Evolutionary conservation across 2,329 filamentous ascomycete species (phyloP).

Genomic region (Onygenales sp.): DNA sequence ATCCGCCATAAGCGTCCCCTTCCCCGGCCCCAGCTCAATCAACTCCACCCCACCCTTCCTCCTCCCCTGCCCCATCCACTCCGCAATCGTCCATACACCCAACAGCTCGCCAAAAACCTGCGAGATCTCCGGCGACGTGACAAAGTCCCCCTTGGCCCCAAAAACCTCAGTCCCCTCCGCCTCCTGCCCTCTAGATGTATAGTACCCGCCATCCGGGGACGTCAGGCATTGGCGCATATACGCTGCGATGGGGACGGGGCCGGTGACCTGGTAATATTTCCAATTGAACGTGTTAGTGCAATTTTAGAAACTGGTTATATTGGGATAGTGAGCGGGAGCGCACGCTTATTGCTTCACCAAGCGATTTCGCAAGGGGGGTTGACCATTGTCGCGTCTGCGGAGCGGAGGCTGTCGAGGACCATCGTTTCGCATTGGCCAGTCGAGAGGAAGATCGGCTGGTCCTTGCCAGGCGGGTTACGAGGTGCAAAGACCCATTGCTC

Average conservation of each 20-base stretch:
- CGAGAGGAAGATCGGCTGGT: constrained; percentile 8
- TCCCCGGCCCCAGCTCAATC: constrained; percentile 87
- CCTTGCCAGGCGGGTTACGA: constrained; percentile 11
- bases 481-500: constrained; percentile 12
- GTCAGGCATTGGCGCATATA: constrained; percentile 99
- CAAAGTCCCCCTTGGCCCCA: constrained; percentile 86
- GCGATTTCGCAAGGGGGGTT: constrained; percentile 78
- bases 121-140: constrained; percentile 94
- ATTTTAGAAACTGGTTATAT: too few relatives aligned
- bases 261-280: constrained; percentile 54
- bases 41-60: constrained; percentile 68
- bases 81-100: constrained; percentile 88
- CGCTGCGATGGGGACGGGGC: constrained; percentile 80
- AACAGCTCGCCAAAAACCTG: constrained; percentile 93
- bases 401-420: constrained; percentile 21
- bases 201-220: constrained; percentile 83
- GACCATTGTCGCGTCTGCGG: constrained; percentile 61
- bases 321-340: constrained; percentile 3
- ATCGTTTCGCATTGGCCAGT: constrained; percentile 18
- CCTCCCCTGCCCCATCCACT: constrained; percentile 88
- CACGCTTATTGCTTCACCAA: constrained; percentile 81
- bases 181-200: constrained; percentile 62
- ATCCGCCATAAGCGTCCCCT: constrained; percentile 95
- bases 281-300: too few relatives aligned
- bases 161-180: constrained; percentile 65